These are phyloP conservation scores for Tulasnella sp. DNA, from an alignment of 768 basidiomycete species.

Conservation along the genomic window DNA sequence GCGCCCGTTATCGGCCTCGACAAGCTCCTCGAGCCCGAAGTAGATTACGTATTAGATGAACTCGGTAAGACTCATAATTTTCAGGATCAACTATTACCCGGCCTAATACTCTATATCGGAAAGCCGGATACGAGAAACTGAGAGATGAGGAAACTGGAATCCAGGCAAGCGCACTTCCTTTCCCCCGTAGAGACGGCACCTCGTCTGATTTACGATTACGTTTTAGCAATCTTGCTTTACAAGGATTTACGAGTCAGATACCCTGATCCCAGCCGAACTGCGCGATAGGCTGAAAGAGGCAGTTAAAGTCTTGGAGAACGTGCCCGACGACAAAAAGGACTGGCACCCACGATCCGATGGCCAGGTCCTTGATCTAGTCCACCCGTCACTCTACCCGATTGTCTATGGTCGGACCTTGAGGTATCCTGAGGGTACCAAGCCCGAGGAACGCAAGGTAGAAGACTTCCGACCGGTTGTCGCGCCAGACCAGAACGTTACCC, in stretches of 20 bases:
- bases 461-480: background rate
- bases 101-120: background rate
- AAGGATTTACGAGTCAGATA: slow-evolving; percentile 35
- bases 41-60: slow-evolving; percentile 21
- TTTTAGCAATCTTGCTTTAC: slow-evolving; percentile 29
- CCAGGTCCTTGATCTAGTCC: slow-evolving; percentile 46
- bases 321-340: slow-evolving; percentile 40
- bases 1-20: background rate
- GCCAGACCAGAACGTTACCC: background rate
- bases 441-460: background rate
- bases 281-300: slow-evolving; percentile 34
- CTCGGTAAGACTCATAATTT: background rate
- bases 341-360: slow-evolving; percentile 48
- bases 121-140: slow-evolving; percentile 11
- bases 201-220: background rate
- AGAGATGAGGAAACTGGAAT: slow-evolving; percentile 19
- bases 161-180: background rate
- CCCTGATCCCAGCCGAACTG: slow-evolving; percentile 34
- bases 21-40: background rate
- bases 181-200: background rate
- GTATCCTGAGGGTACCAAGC: background rate
- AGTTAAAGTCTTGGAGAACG: slow-evolving; percentile 37
- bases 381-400: slow-evolving; percentile 43
- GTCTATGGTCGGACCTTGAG: slow-evolving; percentile 38
- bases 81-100: background rate